These are phyloP conservation scores for Deinandra increscens DNA, from an alignment of 129 eudicot species.

Conservation along the genomic window DNA sequence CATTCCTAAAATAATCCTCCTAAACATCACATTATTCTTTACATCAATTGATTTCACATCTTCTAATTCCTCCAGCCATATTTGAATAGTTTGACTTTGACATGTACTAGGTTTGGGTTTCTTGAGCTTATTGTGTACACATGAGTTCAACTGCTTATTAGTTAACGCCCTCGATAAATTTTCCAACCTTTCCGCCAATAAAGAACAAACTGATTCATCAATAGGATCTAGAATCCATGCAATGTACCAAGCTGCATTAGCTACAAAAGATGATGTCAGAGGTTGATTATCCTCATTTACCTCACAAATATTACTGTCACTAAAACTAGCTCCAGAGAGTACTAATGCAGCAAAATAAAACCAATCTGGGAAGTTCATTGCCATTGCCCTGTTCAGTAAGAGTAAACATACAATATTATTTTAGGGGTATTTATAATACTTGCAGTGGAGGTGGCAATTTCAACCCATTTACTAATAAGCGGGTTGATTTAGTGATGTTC, in stretches of 20 bases:
- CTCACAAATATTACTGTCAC: constrained; percentile 18
- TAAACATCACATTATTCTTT: constrained; percentile 38
- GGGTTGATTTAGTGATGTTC: neutral
- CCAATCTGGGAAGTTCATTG: constrained; percentile 68
- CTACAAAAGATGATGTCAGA: constrained; percentile 34
- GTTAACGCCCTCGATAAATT: constrained; percentile 41
- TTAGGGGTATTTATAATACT: neutral
- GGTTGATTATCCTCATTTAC: constrained; percentile 17
- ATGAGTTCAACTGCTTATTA: constrained; percentile 31
- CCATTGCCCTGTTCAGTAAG: constrained; percentile 53
- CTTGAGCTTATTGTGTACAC: constrained; percentile 27
- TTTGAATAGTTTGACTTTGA: constrained; percentile 28
- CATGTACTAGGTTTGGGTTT: constrained; percentile 27
- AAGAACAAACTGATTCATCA: constrained; percentile 30
- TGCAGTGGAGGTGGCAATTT: neutral
- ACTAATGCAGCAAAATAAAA: constrained; percentile 53
- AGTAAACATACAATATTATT: neutral
- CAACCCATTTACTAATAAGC: neutral
- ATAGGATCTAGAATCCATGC: constrained; percentile 70
- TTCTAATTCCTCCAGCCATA: constrained; percentile 56
- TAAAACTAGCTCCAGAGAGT: constrained; percentile 27
- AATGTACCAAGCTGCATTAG: constrained; percentile 62
- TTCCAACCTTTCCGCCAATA: constrained; percentile 36
- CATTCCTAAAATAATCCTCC: constrained; percentile 63
- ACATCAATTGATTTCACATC: constrained; percentile 28